Base-by-base conservation (phyloP, 2,329 filamentous ascomycete genomes). In the Lecanosticta acicola region DNA sequence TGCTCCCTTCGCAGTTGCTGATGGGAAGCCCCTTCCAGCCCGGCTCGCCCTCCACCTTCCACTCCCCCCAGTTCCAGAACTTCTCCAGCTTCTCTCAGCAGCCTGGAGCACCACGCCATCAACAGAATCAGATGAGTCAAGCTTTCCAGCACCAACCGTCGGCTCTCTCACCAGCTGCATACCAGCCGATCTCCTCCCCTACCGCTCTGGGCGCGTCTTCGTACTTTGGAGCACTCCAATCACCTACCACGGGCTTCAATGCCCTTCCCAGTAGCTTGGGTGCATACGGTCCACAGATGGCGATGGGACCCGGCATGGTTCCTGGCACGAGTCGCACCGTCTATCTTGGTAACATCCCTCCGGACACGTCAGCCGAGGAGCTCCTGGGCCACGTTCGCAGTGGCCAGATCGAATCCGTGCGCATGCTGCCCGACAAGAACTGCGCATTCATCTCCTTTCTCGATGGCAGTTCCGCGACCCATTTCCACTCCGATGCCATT, bases 391-490 rank as follows among this genome's bases (percentile, higher is more conserved):
- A 98, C 63, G 93, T 98, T 49, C 82, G 93, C 54, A 97, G 93
- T 68, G 93, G 93, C 18, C 93, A 97, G 67, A 97, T 98, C 61
- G 93, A 98, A 74, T 97, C 93, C n/a, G 93, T 98, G 43, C 85
- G 93, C 59, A 79, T 98, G 55, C 77, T 98, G 45, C 88, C 91
- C 18, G 93, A 98, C 72, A 98, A 97, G 87, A 98, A 97, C 77
- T 98, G 93, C 65, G 93, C 93, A 48, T 98, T 98, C 76, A 97
- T 98, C 66, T 98, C 93, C 5, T 98, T 98, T 75, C 77, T 98
- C 56, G 93, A 98, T 64, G 89, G 90, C 61, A 95, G 90, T 72
- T 96, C 93, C 21, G 93, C 93, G 46, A 97, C 91, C 17, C 93
- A 98, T 68, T 98, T 98, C 73, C 93, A 98, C 75, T 98, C 93